These are phyloP conservation scores for Sclerotinia glacialis DNA, from an alignment of 2,329 filamentous ascomycete genomes.

Conservation along the genomic window DNA sequence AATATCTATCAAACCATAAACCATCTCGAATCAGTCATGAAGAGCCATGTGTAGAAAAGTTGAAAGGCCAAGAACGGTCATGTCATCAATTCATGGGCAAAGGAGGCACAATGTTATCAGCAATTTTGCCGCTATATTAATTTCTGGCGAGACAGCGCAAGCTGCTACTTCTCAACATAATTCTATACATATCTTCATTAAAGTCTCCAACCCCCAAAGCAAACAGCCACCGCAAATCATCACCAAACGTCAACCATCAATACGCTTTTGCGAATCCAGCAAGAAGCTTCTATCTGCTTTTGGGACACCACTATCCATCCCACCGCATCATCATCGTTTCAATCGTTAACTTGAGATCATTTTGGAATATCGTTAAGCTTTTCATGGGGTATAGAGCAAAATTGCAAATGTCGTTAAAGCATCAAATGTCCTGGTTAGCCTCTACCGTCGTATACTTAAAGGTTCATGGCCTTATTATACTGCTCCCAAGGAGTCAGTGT, in stretches of 20 bases:
- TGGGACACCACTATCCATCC: background rate
- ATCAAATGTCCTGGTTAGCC: slow-evolving; percentile 3
- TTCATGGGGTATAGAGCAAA: slow-evolving; percentile 17
- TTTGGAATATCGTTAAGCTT: background rate
- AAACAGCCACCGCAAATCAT: background rate
- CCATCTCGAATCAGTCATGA: background rate
- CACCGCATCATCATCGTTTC: background rate
- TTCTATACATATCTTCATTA: background rate
- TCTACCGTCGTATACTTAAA: background rate
- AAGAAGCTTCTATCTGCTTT: background rate
- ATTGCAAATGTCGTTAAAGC: slow-evolving; percentile 7
- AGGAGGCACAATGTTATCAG: background rate
- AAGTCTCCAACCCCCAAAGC: background rate
- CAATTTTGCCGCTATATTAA: slow-evolving; percentile 12
- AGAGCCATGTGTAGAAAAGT: background rate
- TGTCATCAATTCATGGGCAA: background rate
- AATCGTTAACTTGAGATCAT: background rate
- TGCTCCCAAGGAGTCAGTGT: slow-evolving; percentile 69
- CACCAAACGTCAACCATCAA: background rate
- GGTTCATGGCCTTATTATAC: slow-evolving; percentile 28
- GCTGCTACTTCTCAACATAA: background rate
- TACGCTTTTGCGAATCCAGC: background rate
- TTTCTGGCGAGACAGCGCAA: background rate
- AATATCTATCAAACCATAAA: background rate
- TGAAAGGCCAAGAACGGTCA: background rate